Evolutionary conservation across 495 filamentous ascomycete genomes (phyloP).

Genomic region (Talaromyces ruber): DNA sequence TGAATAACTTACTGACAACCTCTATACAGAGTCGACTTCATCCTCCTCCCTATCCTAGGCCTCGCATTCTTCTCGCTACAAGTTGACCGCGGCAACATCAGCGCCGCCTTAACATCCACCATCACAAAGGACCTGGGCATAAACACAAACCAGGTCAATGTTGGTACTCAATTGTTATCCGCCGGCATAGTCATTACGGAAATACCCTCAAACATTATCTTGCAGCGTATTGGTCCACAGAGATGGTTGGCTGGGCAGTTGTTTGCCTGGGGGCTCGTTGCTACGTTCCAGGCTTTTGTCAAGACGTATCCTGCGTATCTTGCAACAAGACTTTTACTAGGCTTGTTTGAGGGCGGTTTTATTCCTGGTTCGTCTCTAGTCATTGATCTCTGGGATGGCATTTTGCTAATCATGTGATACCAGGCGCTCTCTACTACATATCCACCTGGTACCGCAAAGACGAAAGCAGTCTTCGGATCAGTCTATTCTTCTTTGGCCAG

Average conservation of each 20-base stretch:
- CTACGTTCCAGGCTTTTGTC: conserved; percentile 51
- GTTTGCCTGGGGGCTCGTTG: conserved; percentile 50
- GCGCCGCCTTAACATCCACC: conserved; percentile 38
- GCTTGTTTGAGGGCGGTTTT: conserved; percentile 51
- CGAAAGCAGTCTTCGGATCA: conserved; percentile 46
- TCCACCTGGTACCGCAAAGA: conserved; percentile 52
- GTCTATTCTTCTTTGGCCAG: conserved; percentile 47
- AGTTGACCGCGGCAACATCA: conserved; percentile 45
- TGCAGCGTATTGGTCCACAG: conserved; percentile 46
- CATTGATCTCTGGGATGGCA: background rate
- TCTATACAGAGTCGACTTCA: conserved; percentile 36
- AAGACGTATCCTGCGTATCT: conserved; percentile 41
- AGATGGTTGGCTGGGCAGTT: conserved; percentile 48
- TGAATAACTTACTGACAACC: background rate
- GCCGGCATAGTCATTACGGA: conserved; percentile 50
- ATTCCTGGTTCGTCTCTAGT: conserved; percentile 35
- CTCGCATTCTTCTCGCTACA: conserved; percentile 53
- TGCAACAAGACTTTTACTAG: conserved; percentile 44
- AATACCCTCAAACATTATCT: conserved; percentile 48
- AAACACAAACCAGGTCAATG: conserved; percentile 49
- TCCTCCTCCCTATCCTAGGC: conserved; percentile 42
- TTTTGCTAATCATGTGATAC: conserved; percentile 27
- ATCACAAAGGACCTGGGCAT: conserved; percentile 46
- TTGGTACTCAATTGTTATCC: conserved; percentile 46
- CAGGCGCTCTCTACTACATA: conserved; percentile 52